Base-by-base conservation (phyloP, 73 alveolate species). In the Diophrys appendiculata region DNA sequence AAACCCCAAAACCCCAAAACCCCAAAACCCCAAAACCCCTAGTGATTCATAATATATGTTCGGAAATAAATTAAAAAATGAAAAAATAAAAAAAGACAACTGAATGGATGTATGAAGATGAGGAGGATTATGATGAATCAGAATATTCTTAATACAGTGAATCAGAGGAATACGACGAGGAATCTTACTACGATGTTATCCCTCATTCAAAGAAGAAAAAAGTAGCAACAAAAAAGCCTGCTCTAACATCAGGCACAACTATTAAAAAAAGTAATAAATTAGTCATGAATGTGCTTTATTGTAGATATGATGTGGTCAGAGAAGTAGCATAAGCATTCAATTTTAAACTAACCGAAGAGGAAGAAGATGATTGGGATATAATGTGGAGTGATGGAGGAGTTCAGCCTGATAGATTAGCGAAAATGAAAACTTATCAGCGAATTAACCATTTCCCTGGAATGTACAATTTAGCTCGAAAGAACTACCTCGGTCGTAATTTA, bases 381-480 rank as follows among this genome's bases (percentile, higher is more conserved):
- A 56, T 55, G 33, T 87, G 94, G 94, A 69, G 76, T 26, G 94
- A 87, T 87, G 85, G 82, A 0, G 91, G 90, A 0, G 69, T 87
- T 29, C 67, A 88, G 11, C 94, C 89, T 27, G 76, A 87, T 35
- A 43, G 69, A 43, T 81, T 87, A 13, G 73, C 77, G 70, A 87
- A 76, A 29, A 91, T 93, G 97, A 65, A 88, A 67, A 69, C 93
- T 25, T 90, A 88, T 79, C 83, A 93, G 72, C 77, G 92, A 69
- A 91, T 90, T 67, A 93, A 91, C 81, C 98, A 93, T 79, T 88
- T 91, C 65, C 98, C 98, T 23, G 98, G 97, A 2, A 91, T 87
- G 95, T 91, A 82, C 70, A 75, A 79, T 13, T 74, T 93, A 29
- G 96, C 98, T 14, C 69, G 98, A 30, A 93, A 91, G 32, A 93